phyloP scores from a whole-genome alignment of 805 yeast genomes.

The Candida awuae region DNA sequence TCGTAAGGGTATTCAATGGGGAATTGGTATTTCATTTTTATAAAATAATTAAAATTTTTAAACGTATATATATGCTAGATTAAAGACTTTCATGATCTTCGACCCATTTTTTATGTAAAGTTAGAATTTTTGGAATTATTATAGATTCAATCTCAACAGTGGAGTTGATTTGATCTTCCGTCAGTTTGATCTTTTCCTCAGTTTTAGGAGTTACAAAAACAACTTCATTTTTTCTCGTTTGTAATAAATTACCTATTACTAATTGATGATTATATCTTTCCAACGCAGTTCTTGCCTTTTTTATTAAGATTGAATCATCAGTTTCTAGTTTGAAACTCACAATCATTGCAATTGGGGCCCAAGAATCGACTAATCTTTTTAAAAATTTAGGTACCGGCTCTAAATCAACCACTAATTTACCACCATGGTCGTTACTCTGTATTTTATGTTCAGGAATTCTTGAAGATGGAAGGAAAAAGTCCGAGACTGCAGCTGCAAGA shows the following conservation, averaged over 20 bases:
- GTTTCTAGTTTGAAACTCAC: slow-evolving; percentile 93
- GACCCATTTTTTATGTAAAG: slow-evolving; percentile 60
- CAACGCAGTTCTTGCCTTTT: slow-evolving; percentile 73
- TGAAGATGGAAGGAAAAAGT: slow-evolving; percentile 83
- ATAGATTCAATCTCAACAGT: slow-evolving; percentile 63
- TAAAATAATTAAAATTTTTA: slow-evolving; percentile 16
- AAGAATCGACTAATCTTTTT: slow-evolving; percentile 75
- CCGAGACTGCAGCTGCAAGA: slow-evolving; percentile 96
- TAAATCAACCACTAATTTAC: slow-evolving; percentile 72
- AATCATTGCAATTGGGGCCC: slow-evolving; percentile 96
- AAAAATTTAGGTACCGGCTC: slow-evolving; percentile 96
- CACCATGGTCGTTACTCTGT: slow-evolving; percentile 64
- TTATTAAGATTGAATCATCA: slow-evolving; percentile 58
- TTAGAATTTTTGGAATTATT: slow-evolving; percentile 71
- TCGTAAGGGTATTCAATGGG: slow-evolving; percentile 50
- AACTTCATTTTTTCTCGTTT: slow-evolving; percentile 81
- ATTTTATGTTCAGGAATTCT: slow-evolving; percentile 90
- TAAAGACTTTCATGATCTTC: slow-evolving; percentile 17
- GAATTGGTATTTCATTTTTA: slow-evolving; percentile 52
- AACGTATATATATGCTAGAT: not conserved
- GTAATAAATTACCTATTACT: slow-evolving; percentile 88
- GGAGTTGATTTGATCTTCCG: slow-evolving; percentile 32
- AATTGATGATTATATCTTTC: slow-evolving; percentile 84
- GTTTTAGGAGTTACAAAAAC: slow-evolving; percentile 62
- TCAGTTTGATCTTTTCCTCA: slow-evolving; percentile 44